phyloP scores from a whole-genome alignment of 495 filamentous ascomycete genomes.

The Penicillium mononematosum region DNA sequence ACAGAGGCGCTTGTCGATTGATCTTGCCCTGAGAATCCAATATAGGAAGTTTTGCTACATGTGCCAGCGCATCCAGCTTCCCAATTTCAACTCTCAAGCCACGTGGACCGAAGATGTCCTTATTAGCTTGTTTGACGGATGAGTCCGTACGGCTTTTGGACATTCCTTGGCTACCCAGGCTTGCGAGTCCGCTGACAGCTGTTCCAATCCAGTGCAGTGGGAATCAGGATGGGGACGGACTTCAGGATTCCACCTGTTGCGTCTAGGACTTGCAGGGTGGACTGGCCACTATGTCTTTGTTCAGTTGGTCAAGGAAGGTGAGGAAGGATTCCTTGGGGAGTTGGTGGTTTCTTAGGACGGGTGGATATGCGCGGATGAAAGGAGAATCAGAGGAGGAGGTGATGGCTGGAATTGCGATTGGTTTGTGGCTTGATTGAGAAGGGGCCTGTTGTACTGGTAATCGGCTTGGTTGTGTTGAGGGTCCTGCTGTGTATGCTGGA shows the following conservation, averaged over 20 bases:
- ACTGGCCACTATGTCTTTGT: constrained; percentile 27
- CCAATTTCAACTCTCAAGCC: constrained; percentile 29
- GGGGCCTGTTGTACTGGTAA: neutral
- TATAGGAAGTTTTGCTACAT: constrained; percentile 28
- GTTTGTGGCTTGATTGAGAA: constrained; percentile 12
- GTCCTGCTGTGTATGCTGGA: constrained; percentile 8
- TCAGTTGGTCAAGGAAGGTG: constrained; percentile 32
- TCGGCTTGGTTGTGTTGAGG: constrained; percentile 3
- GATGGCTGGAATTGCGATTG: constrained; percentile 33
- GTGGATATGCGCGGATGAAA: constrained; percentile 32
- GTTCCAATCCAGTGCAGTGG: constrained; percentile 30
- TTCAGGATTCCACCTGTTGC: constrained; percentile 32
- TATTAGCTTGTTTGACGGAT: constrained; percentile 27
- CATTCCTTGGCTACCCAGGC: constrained; percentile 25
- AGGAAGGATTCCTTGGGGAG: constrained; percentile 29
- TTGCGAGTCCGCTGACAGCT: constrained; percentile 26
- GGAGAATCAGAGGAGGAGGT: constrained; percentile 21
- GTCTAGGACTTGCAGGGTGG: constrained; percentile 37
- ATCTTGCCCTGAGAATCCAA: constrained; percentile 30
- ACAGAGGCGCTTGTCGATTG: constrained; percentile 15
- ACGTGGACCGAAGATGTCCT: constrained; percentile 28
- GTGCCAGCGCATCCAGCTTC: constrained; percentile 28
- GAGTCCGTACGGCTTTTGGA: constrained; percentile 32
- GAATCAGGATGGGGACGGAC: constrained; percentile 34
- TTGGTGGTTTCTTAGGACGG: constrained; percentile 23